Conservation (phyloP, 2,329 filamentous ascomycete genomes). For the Periconia sp. region DNA sequence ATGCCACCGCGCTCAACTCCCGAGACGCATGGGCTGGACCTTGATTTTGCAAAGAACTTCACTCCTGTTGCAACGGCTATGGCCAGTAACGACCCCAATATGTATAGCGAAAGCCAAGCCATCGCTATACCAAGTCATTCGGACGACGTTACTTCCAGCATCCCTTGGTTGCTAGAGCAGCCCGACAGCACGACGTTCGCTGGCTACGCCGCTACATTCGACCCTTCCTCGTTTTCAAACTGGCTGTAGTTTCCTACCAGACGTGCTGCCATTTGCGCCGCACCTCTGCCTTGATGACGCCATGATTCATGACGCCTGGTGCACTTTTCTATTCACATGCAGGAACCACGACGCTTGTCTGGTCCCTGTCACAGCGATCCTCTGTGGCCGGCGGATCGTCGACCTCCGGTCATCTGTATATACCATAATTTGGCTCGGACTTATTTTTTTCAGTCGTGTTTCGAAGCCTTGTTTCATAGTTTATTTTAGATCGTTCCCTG, state of each 20-base stretch:
- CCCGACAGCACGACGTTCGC: conserved; percentile 24
- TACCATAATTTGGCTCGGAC: conserved; percentile 28
- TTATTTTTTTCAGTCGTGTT: conserved; percentile 9
- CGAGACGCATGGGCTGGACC: conserved; percentile 27
- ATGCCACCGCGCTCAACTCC: conserved; percentile 22
- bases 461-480: conserved; percentile 27
- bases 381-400: conserved; percentile 16
- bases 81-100: conserved; percentile 21
- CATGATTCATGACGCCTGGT: conserved; percentile 44
- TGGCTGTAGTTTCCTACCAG: conserved; percentile 36
- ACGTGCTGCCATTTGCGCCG: conserved; percentile 10
- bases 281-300: conserved; percentile 26
- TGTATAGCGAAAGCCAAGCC: conserved; percentile 31
- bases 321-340: conserved; percentile 15
- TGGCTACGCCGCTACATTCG: conserved; percentile 24
- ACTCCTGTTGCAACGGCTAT: conserved; percentile 23
- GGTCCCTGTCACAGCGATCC: background rate
- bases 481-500: conserved; percentile 10
- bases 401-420: conserved; percentile 40
- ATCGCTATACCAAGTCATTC: conserved; percentile 36
- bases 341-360: conserved; percentile 23
- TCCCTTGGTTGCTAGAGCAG: conserved; percentile 33
- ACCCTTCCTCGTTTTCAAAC: conserved; percentile 22
- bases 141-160: conserved; percentile 30
- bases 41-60: conserved; percentile 32